Evolutionary conservation across 2,329 filamentous ascomycete genomes (phyloP).

Genomic region (Gyromitra esculenta): DNA sequence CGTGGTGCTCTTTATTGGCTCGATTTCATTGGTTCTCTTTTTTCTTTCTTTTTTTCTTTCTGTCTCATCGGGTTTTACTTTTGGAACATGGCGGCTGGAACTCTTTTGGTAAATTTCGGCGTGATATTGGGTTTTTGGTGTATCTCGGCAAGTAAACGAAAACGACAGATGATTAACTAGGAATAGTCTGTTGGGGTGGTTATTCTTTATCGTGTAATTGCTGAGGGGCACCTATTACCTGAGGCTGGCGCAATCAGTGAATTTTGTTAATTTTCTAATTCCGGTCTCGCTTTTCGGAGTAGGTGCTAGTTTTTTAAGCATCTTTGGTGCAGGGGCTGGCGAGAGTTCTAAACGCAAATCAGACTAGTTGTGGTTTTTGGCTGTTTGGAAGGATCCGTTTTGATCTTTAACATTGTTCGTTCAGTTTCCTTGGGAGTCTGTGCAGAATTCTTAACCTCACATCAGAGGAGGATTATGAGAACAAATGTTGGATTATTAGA

Average conservation of each 20-base stretch:
- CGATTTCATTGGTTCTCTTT: neutral
- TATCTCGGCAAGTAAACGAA: conserved; percentile 12
- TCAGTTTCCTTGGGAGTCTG: no score
- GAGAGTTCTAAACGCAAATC: no score
- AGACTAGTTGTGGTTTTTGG: no score
- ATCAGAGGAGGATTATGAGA: no score
- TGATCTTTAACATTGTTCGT: no score
- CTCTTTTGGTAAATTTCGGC: conserved; percentile 24
- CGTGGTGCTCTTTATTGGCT: neutral
- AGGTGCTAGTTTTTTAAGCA: neutral
- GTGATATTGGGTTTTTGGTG: conserved; percentile 39
- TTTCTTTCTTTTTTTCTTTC: conserved; percentile 9
- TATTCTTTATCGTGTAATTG: conserved; percentile 37
- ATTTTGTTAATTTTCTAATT: neutral
- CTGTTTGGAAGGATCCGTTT: no score
- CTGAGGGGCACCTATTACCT: conserved; percentile 15
- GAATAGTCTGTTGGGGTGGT: neutral
- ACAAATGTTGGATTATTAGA: no score
- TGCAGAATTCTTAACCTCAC: no score
- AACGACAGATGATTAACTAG: neutral
- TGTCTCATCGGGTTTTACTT: conserved; percentile 25
- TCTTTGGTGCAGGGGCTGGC: no score
- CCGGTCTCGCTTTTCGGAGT: neutral
- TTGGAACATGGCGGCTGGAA: conserved; percentile 22
- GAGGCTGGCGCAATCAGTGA: conserved; percentile 11